Evolutionary conservation across 73 alveolate genomes (phyloP), one percentile per base, ranked within the genome.

Genomic region (Paraurostyla sp.): DNA sequence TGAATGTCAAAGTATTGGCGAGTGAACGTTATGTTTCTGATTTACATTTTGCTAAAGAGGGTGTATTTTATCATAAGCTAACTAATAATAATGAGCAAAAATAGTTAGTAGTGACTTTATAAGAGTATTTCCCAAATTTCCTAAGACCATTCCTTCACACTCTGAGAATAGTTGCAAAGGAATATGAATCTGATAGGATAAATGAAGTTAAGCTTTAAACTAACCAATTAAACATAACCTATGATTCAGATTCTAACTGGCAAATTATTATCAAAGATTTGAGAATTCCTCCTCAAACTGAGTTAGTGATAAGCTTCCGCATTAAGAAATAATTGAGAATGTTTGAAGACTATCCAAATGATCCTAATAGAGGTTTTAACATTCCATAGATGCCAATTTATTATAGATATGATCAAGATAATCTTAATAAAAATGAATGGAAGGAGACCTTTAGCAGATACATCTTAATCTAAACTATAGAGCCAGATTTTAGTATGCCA

Each of bases 401-500:
- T 0, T 56, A 30, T 62, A 87, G 59, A 57, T 7, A 6, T 23
- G 0, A 9, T 0, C 20, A 45, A 18, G 27, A 73, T 0, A 43
- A 11, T 4, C 33, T 20, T 20, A 22, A 62, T 23, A 45, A 50
- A 6, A 42, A 25, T 3, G 23, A 69, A 9, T 46, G 71, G 80
- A 0, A 46, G 1, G 62, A 59, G 73, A 38, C 60, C 11, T 89
- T 22, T 35, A 63, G 93, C 25, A 40, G 68, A 49, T 29, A 71
- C 16, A 33, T 90, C 6, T 43, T 90, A 62, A 65, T 90, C 18
- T 38, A 52, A 38, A 41, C 78, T 23, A 35, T 71, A 7, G 92
- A 90, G 59, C 95, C 95, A 11, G 95, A 90, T 71, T 90, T 90
- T 68, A 48, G 87, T 20, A 90, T 90, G 95, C 95, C 95, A 42